Conservation (phyloP, 1,284 basidiomycete species). For the Fomes fomentarius region DNA sequence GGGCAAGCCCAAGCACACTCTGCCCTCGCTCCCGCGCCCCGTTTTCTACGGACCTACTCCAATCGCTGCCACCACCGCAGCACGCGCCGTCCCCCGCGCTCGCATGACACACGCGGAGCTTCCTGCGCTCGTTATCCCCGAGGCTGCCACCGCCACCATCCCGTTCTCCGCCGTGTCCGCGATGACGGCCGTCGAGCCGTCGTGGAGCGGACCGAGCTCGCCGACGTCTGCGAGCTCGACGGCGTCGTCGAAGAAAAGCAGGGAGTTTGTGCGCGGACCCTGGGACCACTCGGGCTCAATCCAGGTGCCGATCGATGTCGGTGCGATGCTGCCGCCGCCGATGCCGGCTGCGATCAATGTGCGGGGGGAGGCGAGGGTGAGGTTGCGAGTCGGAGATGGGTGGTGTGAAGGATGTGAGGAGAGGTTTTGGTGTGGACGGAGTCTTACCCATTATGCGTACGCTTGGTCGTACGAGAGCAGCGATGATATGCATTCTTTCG, state of each 20-base stretch:
- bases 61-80: constrained; percentile 7
- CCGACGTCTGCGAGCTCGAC: constrained; percentile 27
- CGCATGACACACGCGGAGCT: constrained; percentile 25
- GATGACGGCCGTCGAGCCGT: background rate
- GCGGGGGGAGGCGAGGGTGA: constrained; percentile 10
- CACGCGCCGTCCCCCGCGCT: constrained; percentile 29
- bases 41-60: constrained; percentile 33
- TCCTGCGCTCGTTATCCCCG: constrained; percentile 20
- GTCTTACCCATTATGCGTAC: background rate
- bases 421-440: background rate
- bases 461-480: constrained; percentile 8
- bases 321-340: constrained; percentile 29
- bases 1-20: constrained; percentile 33
- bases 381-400: background rate
- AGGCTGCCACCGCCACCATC: background rate
- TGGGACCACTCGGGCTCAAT: constrained; percentile 36
- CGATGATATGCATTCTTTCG: background rate
- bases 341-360: constrained; percentile 30
- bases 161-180: background rate
- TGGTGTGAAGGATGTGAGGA: background rate
- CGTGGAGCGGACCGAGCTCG: constrained; percentile 27
- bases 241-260: constrained; percentile 15
- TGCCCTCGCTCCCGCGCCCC: constrained; percentile 36
- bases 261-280: constrained; percentile 29
- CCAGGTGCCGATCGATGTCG: constrained; percentile 31